Conservation (phyloP, 1,284 basidiomycete species). For the Anthracocystis walkeri region DNA sequence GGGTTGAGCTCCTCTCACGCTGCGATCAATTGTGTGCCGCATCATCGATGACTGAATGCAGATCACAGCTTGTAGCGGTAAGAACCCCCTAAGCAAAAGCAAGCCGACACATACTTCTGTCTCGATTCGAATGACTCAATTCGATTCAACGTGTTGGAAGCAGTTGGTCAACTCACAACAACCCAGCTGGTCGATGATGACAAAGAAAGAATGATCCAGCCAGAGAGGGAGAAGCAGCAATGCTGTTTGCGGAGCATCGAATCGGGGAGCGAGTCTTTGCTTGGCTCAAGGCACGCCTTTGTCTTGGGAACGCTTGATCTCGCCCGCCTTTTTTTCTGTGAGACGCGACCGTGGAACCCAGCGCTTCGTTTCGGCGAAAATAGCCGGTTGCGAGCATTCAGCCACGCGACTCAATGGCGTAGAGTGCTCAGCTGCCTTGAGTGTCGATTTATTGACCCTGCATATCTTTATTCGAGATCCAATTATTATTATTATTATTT, state of each 20-base stretch:
- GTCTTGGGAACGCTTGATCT: slow-evolving; percentile 5
- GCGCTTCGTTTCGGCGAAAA: background rate
- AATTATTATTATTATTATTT: background rate
- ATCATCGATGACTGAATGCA: too few relatives aligned
- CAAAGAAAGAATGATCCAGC: too few relatives aligned
- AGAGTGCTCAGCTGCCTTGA: slow-evolving; percentile 5
- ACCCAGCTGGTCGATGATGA: too few relatives aligned
- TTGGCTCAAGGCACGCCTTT: background rate
- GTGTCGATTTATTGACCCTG: slow-evolving; percentile 4
- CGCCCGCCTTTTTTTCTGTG: slow-evolving; percentile 5
- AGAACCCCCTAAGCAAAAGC: too few relatives aligned
- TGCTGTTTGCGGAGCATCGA: background rate
- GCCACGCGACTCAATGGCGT: slow-evolving; percentile 10
- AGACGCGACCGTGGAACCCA: background rate
- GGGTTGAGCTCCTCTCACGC: too few relatives aligned
- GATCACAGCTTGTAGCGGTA: too few relatives aligned
- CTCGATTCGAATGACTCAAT: too few relatives aligned
- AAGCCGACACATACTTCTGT: too few relatives aligned
- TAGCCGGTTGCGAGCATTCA: background rate
- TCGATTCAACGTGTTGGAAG: too few relatives aligned
- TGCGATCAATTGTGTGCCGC: too few relatives aligned
- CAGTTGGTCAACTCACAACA: too few relatives aligned
- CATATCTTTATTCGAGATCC: background rate
- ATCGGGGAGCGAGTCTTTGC: background rate
- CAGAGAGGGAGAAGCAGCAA: too few relatives aligned